Base-by-base conservation (phyloP, 306 rosid genomes). In the Argentina anserina region DNA sequence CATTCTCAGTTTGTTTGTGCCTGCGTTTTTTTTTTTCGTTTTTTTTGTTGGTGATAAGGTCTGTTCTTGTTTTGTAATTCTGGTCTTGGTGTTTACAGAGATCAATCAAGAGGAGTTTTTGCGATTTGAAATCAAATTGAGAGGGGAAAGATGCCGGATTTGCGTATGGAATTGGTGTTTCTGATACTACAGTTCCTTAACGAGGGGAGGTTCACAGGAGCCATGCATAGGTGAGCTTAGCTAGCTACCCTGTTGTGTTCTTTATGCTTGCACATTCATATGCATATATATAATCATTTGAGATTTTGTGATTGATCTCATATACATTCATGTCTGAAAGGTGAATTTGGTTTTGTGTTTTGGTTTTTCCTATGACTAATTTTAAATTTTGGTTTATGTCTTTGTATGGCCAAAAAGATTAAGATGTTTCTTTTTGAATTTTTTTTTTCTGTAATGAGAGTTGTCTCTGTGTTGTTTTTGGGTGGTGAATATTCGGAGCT, bases 161-260 rank as follows among this genome's bases (percentile, higher is more conserved):
- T 92, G 83, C 84, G 90, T 83, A 86, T 90, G 79, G 98, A 92
- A 87, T 79, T 92, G 88, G 96, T 90, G 82, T 86, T 90, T 79
- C 91, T 92, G 70, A 87, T 92, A 55, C 92, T 92, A 75, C 98
- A 90, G 71, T 92, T 92, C 85, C 87, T 92, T 42, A 92, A 87
- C 65, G 95, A 90, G 83, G 96, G 88, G 85, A 90, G 88, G 73
- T 90, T 87, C 66, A 84, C 84, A 63, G 96, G 85, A 63, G 78
- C 96, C 5, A 89, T 87, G 76, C 96, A 90, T 76, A 87, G 56
- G 98, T 92, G 65, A 85, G 88, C 25, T 39, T 36, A 70, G 37
- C 65, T 36, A 70, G 37, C 65, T 70, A 26, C 36, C 65, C 75
- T 49, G 13, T 58, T 36, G 4, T 15, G 14, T 46, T 18, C 3